Conservation (phyloP, 1,284 basidiomycete genomes). For the Ceratobasidium sp. region DNA sequence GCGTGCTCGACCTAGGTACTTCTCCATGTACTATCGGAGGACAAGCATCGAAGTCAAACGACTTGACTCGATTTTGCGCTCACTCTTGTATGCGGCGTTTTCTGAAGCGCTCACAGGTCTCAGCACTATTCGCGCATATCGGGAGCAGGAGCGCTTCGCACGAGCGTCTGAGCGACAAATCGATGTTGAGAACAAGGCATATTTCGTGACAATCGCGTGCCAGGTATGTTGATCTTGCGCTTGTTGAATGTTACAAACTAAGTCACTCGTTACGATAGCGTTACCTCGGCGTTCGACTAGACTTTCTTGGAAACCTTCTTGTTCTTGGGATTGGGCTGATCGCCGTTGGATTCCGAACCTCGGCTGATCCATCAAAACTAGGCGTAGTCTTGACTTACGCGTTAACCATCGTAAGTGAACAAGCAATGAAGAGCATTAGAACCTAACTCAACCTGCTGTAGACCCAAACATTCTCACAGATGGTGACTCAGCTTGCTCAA, state of each 20-base stretch:
- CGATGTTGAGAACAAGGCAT: conserved; percentile 83
- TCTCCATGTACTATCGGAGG: conserved; percentile 69
- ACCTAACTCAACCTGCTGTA: conserved; percentile 51
- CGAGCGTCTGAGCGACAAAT: conserved; percentile 61
- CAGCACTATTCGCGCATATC: conserved; percentile 74
- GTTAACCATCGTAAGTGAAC: conserved; percentile 66
- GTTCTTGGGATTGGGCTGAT: conserved; percentile 82
- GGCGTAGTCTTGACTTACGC: conserved; percentile 77
- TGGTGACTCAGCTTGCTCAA: conserved; percentile 52
- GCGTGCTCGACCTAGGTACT: conserved; percentile 41
- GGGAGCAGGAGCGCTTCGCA: conserved; percentile 57
- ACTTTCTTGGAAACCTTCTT: conserved; percentile 78
- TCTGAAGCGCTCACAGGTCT: conserved; percentile 74
- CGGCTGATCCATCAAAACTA: conserved; percentile 64
- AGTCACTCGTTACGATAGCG: conserved; percentile 27
- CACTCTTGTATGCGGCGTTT: conserved; percentile 72
- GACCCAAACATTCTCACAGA: conserved; percentile 71
- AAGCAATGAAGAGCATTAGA: conserved; percentile 22
- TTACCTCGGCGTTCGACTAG: conserved; percentile 68
- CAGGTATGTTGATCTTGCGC: conserved; percentile 68
- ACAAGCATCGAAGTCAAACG: conserved; percentile 77
- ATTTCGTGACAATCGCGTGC: conserved; percentile 80
- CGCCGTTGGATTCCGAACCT: conserved; percentile 68
- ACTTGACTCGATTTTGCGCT: conserved; percentile 77
- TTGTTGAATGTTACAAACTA: conserved; percentile 57